phyloP scores from a whole-genome alignment of 2,329 filamentous ascomycete species.

The Beauveria sp. region DNA sequence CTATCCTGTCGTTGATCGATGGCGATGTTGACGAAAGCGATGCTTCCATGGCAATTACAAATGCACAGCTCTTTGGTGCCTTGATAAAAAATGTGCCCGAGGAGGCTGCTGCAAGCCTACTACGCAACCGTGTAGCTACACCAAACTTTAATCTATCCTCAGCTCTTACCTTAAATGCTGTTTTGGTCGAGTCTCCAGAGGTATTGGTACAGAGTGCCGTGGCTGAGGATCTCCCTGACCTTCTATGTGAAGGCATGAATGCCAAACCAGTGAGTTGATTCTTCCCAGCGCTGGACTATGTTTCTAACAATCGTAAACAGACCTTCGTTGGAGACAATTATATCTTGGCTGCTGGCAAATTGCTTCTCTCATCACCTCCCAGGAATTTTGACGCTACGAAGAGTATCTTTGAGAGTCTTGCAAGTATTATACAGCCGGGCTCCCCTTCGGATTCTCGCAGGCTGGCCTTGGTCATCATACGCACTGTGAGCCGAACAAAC shows the following conservation, averaged over 20 bases:
- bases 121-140: constrained; percentile 71
- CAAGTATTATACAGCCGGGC: constrained; percentile 68
- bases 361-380: constrained; percentile 61
- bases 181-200: constrained; percentile 72
- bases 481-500: constrained; percentile 73
- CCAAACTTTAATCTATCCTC: constrained; percentile 70
- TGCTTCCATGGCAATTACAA: constrained; percentile 75
- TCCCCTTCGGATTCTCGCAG: constrained; percentile 76
- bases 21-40: constrained; percentile 70
- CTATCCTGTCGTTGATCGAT: constrained; percentile 86
- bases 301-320: constrained; percentile 31
- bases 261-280: constrained; percentile 60
- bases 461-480: constrained; percentile 76
- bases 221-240: constrained; percentile 64
- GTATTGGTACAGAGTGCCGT: constrained; percentile 59
- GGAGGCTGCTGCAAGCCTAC: constrained; percentile 53
- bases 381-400: constrained; percentile 72
- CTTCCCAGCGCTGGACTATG: neutral
- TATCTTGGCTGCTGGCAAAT: constrained; percentile 86
- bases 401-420: constrained; percentile 70
- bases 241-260: constrained; percentile 72
- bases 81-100: constrained; percentile 78
- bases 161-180: constrained; percentile 79
- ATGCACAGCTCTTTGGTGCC: constrained; percentile 82
- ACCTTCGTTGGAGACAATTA: constrained; percentile 82